These are phyloP conservation scores for Cystoisospora suis DNA, from an alignment of 169 alveolate species.

Conservation along the genomic window DNA sequence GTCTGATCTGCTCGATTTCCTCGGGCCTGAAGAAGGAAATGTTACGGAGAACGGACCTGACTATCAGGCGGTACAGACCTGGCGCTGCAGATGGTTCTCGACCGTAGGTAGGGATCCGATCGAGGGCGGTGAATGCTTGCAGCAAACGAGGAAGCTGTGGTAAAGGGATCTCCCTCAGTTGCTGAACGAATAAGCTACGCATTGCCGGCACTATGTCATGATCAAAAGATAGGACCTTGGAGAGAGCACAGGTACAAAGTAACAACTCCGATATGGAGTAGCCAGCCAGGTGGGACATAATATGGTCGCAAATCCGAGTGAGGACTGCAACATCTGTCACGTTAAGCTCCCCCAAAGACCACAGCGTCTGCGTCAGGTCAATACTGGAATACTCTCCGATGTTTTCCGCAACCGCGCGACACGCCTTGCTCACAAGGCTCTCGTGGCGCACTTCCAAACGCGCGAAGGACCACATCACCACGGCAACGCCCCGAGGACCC, in stretches of 20 bases:
- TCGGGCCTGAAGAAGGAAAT: neutral
- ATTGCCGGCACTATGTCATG: slow-evolving; percentile 41
- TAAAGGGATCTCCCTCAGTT: slow-evolving; percentile 34
- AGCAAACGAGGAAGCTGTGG: slow-evolving; percentile 56
- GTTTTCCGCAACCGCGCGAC: neutral
- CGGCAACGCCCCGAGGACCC: slow-evolving; percentile 63
- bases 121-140: slow-evolving; percentile 46
- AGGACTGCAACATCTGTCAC: slow-evolving; percentile 17
- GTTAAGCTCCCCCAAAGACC: slow-evolving; percentile 39
- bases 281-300: slow-evolving; percentile 6
- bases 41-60: neutral
- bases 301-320: slow-evolving; percentile 39
- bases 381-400: slow-evolving; percentile 31
- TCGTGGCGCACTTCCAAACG: slow-evolving; percentile 7
- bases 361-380: slow-evolving; percentile 55
- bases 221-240: slow-evolving; percentile 27
- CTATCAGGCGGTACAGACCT: neutral
- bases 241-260: slow-evolving; percentile 39
- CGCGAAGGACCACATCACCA: slow-evolving; percentile 52
- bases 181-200: slow-evolving; percentile 26
- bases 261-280: slow-evolving; percentile 44
- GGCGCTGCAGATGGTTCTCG: neutral
- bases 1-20: neutral
- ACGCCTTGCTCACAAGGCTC: neutral
- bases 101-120: neutral